Conservation (phyloP, 2,329 filamentous ascomycete genomes). For the Verruconis gallopava region DNA sequence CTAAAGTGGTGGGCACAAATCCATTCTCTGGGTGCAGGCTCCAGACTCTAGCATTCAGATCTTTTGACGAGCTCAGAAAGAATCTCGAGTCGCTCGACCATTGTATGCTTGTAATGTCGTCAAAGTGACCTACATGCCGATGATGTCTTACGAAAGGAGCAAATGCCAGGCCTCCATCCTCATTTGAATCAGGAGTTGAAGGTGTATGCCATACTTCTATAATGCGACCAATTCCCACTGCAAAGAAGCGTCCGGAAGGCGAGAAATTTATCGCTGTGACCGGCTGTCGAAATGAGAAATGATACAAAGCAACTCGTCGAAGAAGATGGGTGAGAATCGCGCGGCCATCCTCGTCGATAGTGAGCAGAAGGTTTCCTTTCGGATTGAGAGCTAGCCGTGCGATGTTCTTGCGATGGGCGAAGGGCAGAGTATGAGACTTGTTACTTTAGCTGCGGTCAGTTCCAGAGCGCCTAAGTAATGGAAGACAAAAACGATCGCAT, state of each 20-base stretch:
- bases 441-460: slow-evolving; percentile 41
- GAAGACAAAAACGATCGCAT: slow-evolving; percentile 20
- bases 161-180: slow-evolving; percentile 77
- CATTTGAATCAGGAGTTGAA: slow-evolving; percentile 68
- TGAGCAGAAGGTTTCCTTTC: slow-evolving; percentile 79
- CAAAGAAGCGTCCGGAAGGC: slow-evolving; percentile 82
- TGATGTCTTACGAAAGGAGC: slow-evolving; percentile 86
- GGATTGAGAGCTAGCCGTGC: slow-evolving; percentile 77
- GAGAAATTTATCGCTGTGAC: slow-evolving; percentile 82
- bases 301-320: slow-evolving; percentile 74
- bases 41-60: slow-evolving; percentile 90
- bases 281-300: slow-evolving; percentile 84
- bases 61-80: slow-evolving; percentile 83
- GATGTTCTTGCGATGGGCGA: slow-evolving; percentile 91
- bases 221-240: slow-evolving; percentile 71
- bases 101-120: slow-evolving; percentile 71
- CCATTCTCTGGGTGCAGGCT: slow-evolving; percentile 76
- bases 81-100: slow-evolving; percentile 97
- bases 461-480: not conserved
- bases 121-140: slow-evolving; percentile 78
- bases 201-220: slow-evolving; percentile 96
- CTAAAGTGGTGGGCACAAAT: slow-evolving; percentile 78
- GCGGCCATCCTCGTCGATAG: slow-evolving; percentile 86
- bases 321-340: slow-evolving; percentile 86
- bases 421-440: slow-evolving; percentile 75